These are phyloP conservation scores for Oryza longistaminata DNA, from an alignment of 176 grass and related monocot genomes.

Conservation along the genomic window DNA sequence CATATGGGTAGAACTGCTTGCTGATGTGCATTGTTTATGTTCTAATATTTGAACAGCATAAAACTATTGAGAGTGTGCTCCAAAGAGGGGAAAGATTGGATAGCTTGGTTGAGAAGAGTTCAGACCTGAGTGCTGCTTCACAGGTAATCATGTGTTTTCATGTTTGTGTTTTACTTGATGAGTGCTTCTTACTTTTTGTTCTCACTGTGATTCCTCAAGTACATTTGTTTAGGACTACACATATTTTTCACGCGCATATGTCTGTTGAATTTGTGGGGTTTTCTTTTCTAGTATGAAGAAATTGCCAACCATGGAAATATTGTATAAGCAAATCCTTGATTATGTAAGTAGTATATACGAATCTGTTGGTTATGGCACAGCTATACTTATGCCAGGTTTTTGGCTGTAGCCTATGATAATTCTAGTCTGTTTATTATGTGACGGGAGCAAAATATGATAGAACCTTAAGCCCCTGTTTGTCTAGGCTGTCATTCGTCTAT, in stretches of 20 bases:
- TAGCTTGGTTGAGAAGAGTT: conserved; percentile 99
- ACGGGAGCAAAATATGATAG: not conserved
- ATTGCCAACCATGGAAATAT: not conserved
- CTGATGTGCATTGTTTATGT: conserved; percentile 10
- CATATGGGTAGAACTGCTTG: conserved; percentile 15
- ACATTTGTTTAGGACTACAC: not conserved
- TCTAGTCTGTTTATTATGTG: not conserved
- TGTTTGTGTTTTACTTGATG: conserved; percentile 12
- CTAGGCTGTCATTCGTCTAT: not conserved
- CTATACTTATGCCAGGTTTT: not conserved
- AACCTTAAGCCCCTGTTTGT: not conserved
- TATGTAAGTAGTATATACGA: not conserved
- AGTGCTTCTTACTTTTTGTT: not conserved
- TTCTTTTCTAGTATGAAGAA: not conserved
- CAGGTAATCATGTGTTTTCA: conserved; percentile 58
- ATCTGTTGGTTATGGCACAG: not conserved
- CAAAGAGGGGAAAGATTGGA: conserved; percentile 90
- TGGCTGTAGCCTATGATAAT: not conserved
- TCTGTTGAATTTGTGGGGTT: not conserved
- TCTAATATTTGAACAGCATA: conserved; percentile 73
- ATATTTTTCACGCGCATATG: not conserved
- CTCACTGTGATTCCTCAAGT: not conserved
- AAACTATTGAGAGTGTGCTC: conserved; percentile 97
- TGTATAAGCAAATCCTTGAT: not conserved
- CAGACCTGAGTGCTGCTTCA: conserved; percentile 92